Conservation (phyloP, 768 basidiomycete species). For the Dentipellis sp. region DNA sequence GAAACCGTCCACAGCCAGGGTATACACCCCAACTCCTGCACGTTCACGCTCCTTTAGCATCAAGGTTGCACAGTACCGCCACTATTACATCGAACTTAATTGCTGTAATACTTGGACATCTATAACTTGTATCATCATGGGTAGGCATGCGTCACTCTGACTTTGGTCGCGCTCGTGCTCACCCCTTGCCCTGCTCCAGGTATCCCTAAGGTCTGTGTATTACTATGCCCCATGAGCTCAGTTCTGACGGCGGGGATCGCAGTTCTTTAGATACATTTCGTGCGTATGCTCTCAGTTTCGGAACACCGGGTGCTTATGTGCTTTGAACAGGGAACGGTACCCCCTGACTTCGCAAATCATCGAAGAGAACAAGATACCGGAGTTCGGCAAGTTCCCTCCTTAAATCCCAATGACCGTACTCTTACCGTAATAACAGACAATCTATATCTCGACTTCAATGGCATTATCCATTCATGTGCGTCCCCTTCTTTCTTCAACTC, state of each 20-base stretch:
- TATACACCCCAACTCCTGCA: background rate
- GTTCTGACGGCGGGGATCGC: conserved; percentile 1
- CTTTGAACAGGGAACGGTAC: conserved; percentile 73
- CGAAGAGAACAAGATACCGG: conserved; percentile 97
- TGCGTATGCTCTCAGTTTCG: conserved; percentile 27
- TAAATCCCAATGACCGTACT: background rate
- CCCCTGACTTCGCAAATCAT: conserved; percentile 97
- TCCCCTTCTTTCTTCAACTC: background rate
- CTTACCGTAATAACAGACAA: conserved; percentile 46
- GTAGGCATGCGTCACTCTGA: background rate
- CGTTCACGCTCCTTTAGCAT: background rate
- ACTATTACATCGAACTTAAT: background rate
- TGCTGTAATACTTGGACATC: background rate
- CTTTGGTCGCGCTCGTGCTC: background rate
- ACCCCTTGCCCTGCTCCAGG: conserved; percentile 21
- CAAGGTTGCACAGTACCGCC: background rate
- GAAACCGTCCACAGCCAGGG: background rate
- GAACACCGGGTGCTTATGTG: background rate
- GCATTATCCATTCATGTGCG: conserved; percentile 78
- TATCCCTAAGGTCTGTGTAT: conserved; percentile 35
- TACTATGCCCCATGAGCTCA: background rate
- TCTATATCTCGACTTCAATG: conserved; percentile 91
- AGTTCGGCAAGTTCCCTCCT: conserved; percentile 62
- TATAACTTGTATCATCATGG: conserved; percentile 8
- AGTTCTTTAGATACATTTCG: conserved; percentile 99